Base-by-base conservation (phyloP, 371 early-diverging fungal species). In the Capillidium heterosporum region DNA sequence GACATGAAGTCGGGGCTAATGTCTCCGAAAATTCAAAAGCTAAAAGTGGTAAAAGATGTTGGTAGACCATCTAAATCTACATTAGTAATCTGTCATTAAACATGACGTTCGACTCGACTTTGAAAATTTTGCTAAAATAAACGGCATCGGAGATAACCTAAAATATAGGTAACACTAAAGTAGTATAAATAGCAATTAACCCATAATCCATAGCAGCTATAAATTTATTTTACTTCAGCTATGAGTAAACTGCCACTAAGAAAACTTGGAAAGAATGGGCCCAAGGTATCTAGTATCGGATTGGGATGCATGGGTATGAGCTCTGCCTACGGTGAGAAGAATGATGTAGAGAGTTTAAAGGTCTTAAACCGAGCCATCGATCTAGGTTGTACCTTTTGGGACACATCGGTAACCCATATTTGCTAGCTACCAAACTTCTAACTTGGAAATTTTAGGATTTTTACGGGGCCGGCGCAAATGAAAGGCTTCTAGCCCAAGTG, bases 301-400 rank as follows among this genome's bases (percentile, higher is more conserved):
- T 48, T 48, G 19, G 48, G 48, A 7, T 48, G 48, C 19, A 48
- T 48, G 57, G 48, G 57, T 4, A 59, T 59, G 59, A 57, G 57
- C 41, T 48, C 21, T 11, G 48, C 58, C 44, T 59, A 59, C 32
- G 59, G 59, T 0, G 5, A 24, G 24, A 13, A n/a, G 29, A 48
- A 59, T 57, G 59, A 59, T n/a, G 15, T 48, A 32, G 59, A 59
- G 21, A 59, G 28, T 31, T 27, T 59, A 7, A 21, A 32, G 1
- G 29, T 41, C 4, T 46, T 59, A 24, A 54, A 57, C 3, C 23
- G 28, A 21, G 42, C 46, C 1, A 41, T 59, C 10, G 55, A 59
- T 7, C 26, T 56, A 27, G 28, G 60, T 29, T 62, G 62, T 42
- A 59, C 44, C 23, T 60, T 66, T 40, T 64, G 62, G 62, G 67